phyloP scores from a whole-genome alignment of 1,284 basidiomycete species.

The Fistulinella staudtii region DNA sequence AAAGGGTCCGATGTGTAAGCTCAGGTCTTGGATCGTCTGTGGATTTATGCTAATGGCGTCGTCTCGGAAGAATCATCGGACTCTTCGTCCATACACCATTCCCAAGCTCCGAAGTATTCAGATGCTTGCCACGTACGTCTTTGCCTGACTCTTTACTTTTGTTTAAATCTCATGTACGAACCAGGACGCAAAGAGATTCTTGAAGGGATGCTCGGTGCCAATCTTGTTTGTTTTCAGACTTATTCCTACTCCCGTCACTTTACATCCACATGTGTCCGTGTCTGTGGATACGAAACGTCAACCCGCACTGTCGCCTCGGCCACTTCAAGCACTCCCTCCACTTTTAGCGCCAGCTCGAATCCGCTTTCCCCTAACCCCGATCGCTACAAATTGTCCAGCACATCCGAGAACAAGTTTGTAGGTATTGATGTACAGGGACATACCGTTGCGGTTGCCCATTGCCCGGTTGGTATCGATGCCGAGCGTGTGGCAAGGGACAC shows the following conservation, averaged over 20 bases:
- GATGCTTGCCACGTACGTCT: constrained; percentile 78
- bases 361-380: constrained; percentile 27
- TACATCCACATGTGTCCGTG: constrained; percentile 90
- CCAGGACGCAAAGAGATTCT: constrained; percentile 85
- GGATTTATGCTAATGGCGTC: background rate
- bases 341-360: constrained; percentile 1
- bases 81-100: constrained; percentile 98
- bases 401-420: constrained; percentile 25
- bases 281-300: constrained; percentile 92
- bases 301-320: constrained; percentile 43
- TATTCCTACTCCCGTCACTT: constrained; percentile 98
- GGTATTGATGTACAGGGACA: constrained; percentile 92
- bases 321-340: constrained; percentile 29
- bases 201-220: constrained; percentile 97
- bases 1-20: constrained; percentile 25
- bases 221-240: constrained; percentile 96
- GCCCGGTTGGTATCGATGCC: constrained; percentile 97
- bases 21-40: constrained; percentile 6
- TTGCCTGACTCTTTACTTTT: background rate
- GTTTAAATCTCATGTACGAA: background rate
- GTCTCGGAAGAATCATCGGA: constrained; percentile 70
- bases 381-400: constrained; percentile 28
- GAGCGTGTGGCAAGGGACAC: constrained; percentile 84
- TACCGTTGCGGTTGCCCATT: constrained; percentile 83
- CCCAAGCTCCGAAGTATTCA: constrained; percentile 94